A percentile compares a stretch with the other conserved stretches of the same genome.
phyloP scores from a whole-genome alignment of 345 rosid genomes.

The Abelmoschus esculentus region DNA sequence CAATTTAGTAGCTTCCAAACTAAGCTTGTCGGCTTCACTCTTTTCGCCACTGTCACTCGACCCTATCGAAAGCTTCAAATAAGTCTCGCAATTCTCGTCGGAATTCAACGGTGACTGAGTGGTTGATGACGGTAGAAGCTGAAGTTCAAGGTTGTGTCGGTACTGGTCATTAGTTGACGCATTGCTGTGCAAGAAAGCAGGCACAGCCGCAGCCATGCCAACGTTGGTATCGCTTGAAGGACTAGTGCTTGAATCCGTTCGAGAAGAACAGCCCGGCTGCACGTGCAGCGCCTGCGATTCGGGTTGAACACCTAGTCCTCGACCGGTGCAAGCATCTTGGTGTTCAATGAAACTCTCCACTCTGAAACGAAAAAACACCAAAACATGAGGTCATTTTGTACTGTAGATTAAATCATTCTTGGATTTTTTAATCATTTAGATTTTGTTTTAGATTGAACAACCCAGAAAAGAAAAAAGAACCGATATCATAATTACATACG shows the following conservation, averaged over 20 bases:
- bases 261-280: slow-evolving; percentile 49
- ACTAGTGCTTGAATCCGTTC: slow-evolving; percentile 75
- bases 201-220: slow-evolving; percentile 25
- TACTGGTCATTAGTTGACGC: slow-evolving; percentile 20
- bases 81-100: slow-evolving; percentile 27
- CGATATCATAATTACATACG: not conserved
- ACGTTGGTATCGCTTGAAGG: slow-evolving; percentile 67
- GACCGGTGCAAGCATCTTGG: slow-evolving; percentile 63
- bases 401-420: slow-evolving; percentile 24
- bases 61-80: slow-evolving; percentile 67
- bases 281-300: slow-evolving; percentile 28
- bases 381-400: slow-evolving; percentile 18
- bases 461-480: not conserved
- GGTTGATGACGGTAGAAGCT: slow-evolving; percentile 46
- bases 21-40: not conserved
- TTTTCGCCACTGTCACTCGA: slow-evolving; percentile 20
- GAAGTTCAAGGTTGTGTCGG: slow-evolving; percentile 61
- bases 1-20: slow-evolving; percentile 25
- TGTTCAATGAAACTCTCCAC: slow-evolving; percentile 89
- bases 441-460: too few species aligned
- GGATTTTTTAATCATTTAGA: slow-evolving; percentile 16
- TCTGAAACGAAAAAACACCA: slow-evolving; percentile 25
- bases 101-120: slow-evolving; percentile 19
- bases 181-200: slow-evolving; percentile 16
- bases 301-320: slow-evolving; percentile 31